Percentiles rank a stretch among this genome's conserved stretches.
These are phyloP conservation scores for Stramenopiles sp. DNA, from an alignment of 352 stramenopile genomes.

Conservation along the genomic window DNA sequence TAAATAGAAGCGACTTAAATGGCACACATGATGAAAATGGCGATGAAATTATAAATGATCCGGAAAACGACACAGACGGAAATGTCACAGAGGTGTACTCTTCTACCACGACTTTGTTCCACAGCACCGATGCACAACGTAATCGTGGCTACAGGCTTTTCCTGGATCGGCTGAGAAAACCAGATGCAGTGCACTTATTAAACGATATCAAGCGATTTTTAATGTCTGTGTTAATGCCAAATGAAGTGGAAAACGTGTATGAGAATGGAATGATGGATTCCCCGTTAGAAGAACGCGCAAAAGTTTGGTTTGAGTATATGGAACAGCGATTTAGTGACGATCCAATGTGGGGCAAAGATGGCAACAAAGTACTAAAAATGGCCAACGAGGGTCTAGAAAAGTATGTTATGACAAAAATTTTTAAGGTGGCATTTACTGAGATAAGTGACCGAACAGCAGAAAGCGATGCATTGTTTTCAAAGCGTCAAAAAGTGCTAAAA, in stretches of 20 bases:
- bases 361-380: neutral
- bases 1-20: neutral
- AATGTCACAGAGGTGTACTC: constrained; percentile 1
- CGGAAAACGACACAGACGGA: neutral
- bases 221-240: constrained; percentile 10
- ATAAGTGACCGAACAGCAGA: constrained; percentile 27
- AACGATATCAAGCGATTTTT: constrained; percentile 9
- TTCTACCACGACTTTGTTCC: neutral
- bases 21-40: neutral
- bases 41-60: neutral
- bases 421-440: constrained; percentile 33
- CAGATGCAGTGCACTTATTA: neutral
- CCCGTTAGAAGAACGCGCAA: constrained; percentile 7
- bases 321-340: neutral
- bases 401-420: constrained; percentile 69
- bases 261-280: constrained; percentile 1
- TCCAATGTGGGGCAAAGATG: neutral
- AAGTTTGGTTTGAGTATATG: constrained; percentile 11
- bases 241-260: neutral
- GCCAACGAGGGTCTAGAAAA: constrained; percentile 37
- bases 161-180: neutral
- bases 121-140: neutral
- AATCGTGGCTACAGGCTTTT: constrained; percentile 2
- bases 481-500: constrained; percentile 40
- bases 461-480: constrained; percentile 34